Conservation (phyloP, 2,329 filamentous ascomycete species). For the Diaporthe eres region DNA sequence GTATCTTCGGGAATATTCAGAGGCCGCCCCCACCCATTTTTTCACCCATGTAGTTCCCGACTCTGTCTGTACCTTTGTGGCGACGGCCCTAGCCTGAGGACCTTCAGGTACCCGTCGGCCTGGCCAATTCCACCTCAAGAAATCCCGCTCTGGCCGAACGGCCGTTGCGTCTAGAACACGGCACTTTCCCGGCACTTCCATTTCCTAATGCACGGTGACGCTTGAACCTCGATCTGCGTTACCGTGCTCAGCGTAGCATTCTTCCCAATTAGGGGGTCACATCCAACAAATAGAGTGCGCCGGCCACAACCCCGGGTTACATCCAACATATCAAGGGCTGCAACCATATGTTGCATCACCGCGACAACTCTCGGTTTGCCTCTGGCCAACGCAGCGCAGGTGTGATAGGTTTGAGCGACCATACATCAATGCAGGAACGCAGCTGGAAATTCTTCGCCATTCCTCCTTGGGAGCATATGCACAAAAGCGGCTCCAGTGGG, state of each 20-base stretch:
- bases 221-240: slow-evolving; percentile 14
- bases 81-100: neutral
- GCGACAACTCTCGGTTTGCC: slow-evolving; percentile 25
- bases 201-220: slow-evolving; percentile 27
- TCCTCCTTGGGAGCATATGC: neutral
- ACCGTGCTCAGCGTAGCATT: slow-evolving; percentile 14
- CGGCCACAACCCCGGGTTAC: neutral
- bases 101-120: slow-evolving; percentile 16
- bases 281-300: slow-evolving; percentile 27
- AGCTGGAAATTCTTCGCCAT: neutral
- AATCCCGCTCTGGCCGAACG: slow-evolving; percentile 19
- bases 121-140: neutral
- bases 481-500: slow-evolving; percentile 17
- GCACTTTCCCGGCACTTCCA: slow-evolving; percentile 23
- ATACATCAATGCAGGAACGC: slow-evolving; percentile 15
- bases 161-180: slow-evolving; percentile 33
- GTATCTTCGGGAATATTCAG: slow-evolving; percentile 27
- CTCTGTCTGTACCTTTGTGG: slow-evolving; percentile 18
- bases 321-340: slow-evolving; percentile 10
- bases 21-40: slow-evolving; percentile 4
- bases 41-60: neutral
- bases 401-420: slow-evolving; percentile 5
- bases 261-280: slow-evolving; percentile 6
- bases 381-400: neutral
- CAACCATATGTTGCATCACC: slow-evolving; percentile 10